Percentiles rank a stretch among this genome's conserved stretches.
Conservation (phyloP, 495 filamentous ascomycete genomes). For the Mycothermus thermophilus region DNA sequence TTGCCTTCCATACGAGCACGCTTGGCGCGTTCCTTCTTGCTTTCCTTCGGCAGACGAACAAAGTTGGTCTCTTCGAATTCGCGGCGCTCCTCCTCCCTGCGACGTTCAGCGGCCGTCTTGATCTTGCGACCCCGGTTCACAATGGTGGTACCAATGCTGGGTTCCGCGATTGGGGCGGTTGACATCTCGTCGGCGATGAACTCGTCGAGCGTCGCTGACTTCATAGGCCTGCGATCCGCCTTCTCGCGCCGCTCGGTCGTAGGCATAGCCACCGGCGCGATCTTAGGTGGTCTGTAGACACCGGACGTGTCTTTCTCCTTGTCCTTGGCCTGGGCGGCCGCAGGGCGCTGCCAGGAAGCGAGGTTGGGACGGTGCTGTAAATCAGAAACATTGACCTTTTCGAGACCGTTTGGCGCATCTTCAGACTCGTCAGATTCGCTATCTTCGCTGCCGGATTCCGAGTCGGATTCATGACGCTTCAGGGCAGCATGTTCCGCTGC, state of each 20-base stretch:
- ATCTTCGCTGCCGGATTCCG: constrained; percentile 23
- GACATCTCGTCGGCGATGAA: constrained; percentile 73
- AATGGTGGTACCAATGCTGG: constrained; percentile 76
- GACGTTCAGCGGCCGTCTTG: constrained; percentile 55
- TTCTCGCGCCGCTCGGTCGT: constrained; percentile 44
- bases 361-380: constrained; percentile 49
- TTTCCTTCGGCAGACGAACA: constrained; percentile 63
- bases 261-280: constrained; percentile 61
- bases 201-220: constrained; percentile 71
- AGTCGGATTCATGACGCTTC: constrained; percentile 3
- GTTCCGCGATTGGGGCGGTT: constrained; percentile 57
- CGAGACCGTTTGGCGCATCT: constrained; percentile 20
- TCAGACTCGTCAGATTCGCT: constrained; percentile 25
- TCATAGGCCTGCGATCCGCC: constrained; percentile 40
- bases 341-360: constrained; percentile 33
- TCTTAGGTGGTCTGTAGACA: constrained; percentile 74
- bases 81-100: constrained; percentile 54
- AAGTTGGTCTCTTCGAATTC: constrained; percentile 84
- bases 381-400: constrained; percentile 43
- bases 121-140: constrained; percentile 53
- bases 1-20: constrained; percentile 30
- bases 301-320: constrained; percentile 33
- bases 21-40: constrained; percentile 58
- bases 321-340: constrained; percentile 27
- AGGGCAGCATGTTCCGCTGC: constrained; percentile 17